Evolutionary conservation across 176 grass and related monocot genomes (phyloP).

Genomic region (Canna indica): DNA sequence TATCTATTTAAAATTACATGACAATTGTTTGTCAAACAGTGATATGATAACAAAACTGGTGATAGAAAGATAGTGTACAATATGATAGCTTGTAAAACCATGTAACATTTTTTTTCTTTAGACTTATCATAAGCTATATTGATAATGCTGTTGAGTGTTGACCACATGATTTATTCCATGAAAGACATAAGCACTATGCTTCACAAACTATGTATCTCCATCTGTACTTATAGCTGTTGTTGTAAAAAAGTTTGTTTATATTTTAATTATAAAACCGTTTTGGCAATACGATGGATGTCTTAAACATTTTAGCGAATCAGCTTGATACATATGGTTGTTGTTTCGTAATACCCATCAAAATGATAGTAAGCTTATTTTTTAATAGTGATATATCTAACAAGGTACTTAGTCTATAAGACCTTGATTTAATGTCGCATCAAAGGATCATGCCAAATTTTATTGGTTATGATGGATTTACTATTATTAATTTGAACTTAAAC

Average conservation of each 20-base stretch:
- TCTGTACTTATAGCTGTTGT: too few species aligned
- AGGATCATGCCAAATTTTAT: too few species aligned
- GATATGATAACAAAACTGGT: not conserved
- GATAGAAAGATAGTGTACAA: not conserved
- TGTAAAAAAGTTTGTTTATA: too few species aligned
- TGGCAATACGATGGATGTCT: not conserved
- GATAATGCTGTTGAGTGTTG: not conserved
- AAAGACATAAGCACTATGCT: not conserved
- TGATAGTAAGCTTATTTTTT: too few species aligned
- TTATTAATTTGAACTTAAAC: too few species aligned
- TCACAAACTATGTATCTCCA: not conserved
- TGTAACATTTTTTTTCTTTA: not conserved
- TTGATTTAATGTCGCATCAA: too few species aligned
- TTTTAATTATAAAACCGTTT: too few species aligned
- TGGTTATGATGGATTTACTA: too few species aligned
- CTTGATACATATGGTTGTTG: not conserved
- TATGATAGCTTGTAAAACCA: not conserved
- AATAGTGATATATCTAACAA: too few species aligned
- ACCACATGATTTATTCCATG: not conserved
- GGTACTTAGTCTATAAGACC: too few species aligned
- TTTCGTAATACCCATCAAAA: too few species aligned
- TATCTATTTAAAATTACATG: constrained; percentile 36
- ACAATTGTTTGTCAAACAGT: not conserved
- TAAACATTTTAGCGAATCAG: not conserved
- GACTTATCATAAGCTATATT: not conserved